Base-by-base conservation (phyloP, 2,329 filamentous ascomycete genomes). In the Aspergillus proliferans region DNA sequence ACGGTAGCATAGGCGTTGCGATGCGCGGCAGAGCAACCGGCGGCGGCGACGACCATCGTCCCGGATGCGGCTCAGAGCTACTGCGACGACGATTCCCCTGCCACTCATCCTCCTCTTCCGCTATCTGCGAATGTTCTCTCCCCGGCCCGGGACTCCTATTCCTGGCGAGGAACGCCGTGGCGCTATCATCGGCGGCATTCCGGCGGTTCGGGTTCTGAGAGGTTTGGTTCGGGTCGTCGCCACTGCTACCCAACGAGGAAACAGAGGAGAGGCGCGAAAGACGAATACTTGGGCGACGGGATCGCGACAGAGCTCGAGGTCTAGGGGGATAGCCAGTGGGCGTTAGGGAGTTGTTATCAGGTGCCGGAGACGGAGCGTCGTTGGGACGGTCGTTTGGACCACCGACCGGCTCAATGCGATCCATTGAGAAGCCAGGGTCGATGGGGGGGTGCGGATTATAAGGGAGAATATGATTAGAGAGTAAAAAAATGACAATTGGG, bases 31-130 rank as follows among this genome's bases (percentile, higher is more conserved):
- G 43, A 5, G 52, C 49, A 28, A 57, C 46, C 6, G 58, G 50
- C 6, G 53, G 52, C 19, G 66, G 58, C 1, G 57, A 56, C 18
- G 67, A 66, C 56, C 59, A 68, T 33, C 63, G 62, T 21, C 62
- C 61, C 10, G 58, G 65, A 40, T 65, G 67, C 18, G 70, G 70
- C 45, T 72, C 70, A 15, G 70, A 72, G 48, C 53, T 71, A 52
- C 70, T 72, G 53, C 70, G 69, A 38, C 70, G 67, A 36, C 70
- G 65, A 18, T 57, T 60, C 8, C 51, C 54, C 45, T 62, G 54
- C 51, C 55, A 57, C 48, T 67, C 62, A 45, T 64, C 61, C 38
- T 59, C 63, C 43, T 61, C 58, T 7, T 30, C 26, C 4, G 36
- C 8, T 39, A 21, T 40, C 38, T 15, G 38, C 10, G n/a, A 8